These are phyloP conservation scores for Komagataella pseudopastoris DNA, from an alignment of 805 yeast genomes.

Conservation along the genomic window DNA sequence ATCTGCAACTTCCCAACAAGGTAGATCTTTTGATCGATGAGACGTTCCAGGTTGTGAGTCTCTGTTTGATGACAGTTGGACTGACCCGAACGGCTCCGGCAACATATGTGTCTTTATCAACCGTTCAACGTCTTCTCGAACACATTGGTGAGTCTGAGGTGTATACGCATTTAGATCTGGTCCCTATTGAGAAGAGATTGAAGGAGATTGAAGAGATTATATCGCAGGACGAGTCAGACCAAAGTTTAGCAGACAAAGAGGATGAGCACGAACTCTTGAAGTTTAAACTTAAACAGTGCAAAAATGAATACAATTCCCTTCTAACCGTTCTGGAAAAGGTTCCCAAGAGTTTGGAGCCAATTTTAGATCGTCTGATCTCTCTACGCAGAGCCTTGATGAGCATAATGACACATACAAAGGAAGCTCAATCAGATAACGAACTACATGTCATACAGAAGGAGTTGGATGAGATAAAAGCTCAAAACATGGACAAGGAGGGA, in stretches of 20 bases:
- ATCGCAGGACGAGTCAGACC: conserved; percentile 6
- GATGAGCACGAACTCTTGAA: conserved; percentile 52
- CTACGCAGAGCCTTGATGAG: conserved; percentile 47
- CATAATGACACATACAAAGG: conserved; percentile 5
- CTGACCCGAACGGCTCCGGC: conserved; percentile 86
- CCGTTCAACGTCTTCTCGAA: conserved; percentile 72
- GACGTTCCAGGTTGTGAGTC: conserved; percentile 74
- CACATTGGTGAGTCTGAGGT: conserved; percentile 75
- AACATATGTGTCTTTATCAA: conserved; percentile 77
- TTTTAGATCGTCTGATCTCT: conserved; percentile 46
- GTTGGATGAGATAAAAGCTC: conserved; percentile 25
- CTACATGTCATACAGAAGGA: conserved; percentile 22
- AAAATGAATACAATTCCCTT: conserved; percentile 40
- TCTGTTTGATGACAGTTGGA: conserved; percentile 88
- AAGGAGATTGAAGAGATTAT: conserved; percentile 38
- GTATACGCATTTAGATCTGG: conserved; percentile 72
- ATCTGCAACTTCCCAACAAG: conserved; percentile 22
- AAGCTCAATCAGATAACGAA: conserved; percentile 11
- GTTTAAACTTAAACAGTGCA: conserved; percentile 52
- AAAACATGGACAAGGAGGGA: conserved; percentile 41
- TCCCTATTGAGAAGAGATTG: conserved; percentile 64
- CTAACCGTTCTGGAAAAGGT: conserved; percentile 41
- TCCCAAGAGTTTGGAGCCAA: conserved; percentile 31
- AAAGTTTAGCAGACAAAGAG: conserved; percentile 21
- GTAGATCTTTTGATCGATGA: conserved; percentile 78